A percentile compares a stretch with the other conserved stretches of the same genome.
Conservation (phyloP, 371 early-diverging fungal genomes). For the Circinella minor region DNA sequence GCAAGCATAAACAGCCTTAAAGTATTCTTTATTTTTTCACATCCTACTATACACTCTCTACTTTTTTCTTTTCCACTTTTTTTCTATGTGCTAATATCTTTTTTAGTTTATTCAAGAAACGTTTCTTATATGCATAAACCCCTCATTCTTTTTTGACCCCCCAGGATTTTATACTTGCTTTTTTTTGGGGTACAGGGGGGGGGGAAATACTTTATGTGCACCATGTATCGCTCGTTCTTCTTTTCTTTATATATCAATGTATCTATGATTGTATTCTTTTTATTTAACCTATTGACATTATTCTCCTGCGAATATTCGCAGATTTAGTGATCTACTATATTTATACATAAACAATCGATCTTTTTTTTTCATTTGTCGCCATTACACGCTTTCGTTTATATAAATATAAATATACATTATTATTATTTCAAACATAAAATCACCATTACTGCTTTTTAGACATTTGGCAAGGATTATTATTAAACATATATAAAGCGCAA, state of each 20-base stretch:
- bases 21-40: background rate
- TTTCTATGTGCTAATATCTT: background rate
- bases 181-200: background rate
- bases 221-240: background rate
- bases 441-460: too few species aligned
- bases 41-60: background rate
- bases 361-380: background rate
- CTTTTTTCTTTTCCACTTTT: background rate
- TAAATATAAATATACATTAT: too few species aligned
- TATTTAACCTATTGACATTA: too few species aligned
- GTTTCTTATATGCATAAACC: constrained; percentile 6
- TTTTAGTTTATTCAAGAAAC: background rate
- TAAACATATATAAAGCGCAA: too few species aligned
- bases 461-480: too few species aligned
- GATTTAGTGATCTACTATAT: background rate
- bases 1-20: too few species aligned
- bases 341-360: constrained; percentile 1
- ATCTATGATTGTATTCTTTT: constrained; percentile 9
- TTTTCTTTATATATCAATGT: constrained; percentile 5
- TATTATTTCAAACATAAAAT: too few species aligned
- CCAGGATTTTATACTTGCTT: too few species aligned
- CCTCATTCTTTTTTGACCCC: background rate
- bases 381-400: background rate
- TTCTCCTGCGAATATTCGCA: constrained; percentile 1
- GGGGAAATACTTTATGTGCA: background rate